Base-by-base conservation (phyloP, 176 grass and related monocot genomes). In the Carex parvula region DNA sequence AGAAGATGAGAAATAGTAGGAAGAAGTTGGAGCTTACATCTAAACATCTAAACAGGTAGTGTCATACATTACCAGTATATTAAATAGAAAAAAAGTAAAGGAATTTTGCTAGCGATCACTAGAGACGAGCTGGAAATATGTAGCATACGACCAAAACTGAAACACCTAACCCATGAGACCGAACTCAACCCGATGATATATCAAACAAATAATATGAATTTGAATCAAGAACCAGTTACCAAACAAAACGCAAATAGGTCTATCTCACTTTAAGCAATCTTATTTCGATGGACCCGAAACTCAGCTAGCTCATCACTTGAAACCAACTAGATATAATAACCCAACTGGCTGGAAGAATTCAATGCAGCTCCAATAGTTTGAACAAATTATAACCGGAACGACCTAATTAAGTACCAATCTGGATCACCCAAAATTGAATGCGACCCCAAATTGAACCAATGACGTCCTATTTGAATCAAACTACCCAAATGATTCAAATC, bases 271-370 rank as follows among this genome's bases (percentile, higher is more conserved):
- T 14, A 42, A 52, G 67, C 35, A 1, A 42, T 42, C 67, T 42
- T 70, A 70, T 7, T 70, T 20, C 20, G 37, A 42, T 70, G 37
- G 35, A 70, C 18, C 35, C 1, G 7, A n/a, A 42, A 44, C 63
- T 6, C 29, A 5, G 18, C 35, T 70, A 5, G 16, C 7, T 4
- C 4, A 17, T 70, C 9, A 74, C 13, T 42, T 26, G 8, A 21
- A 72, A 72, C 39, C 18, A 74, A 74, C 70, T 12, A 52, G n/a
- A 53, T n/a, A 74, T 26, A 70, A 70, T 53, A 74, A 53, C 44
- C 4, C 11, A 46, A 74, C 20, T 53, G 42, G 12, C 41, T 20
- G 32, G 67, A 52, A 50, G 21, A 26, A 50, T 74, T 53, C 5
- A 74, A 9, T 74, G 10, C 11, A 24, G 39, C 18, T 74, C 11